Evolutionary conservation across 176 grass and related monocot species (phyloP).

Genomic region (Luzula sylvatica): DNA sequence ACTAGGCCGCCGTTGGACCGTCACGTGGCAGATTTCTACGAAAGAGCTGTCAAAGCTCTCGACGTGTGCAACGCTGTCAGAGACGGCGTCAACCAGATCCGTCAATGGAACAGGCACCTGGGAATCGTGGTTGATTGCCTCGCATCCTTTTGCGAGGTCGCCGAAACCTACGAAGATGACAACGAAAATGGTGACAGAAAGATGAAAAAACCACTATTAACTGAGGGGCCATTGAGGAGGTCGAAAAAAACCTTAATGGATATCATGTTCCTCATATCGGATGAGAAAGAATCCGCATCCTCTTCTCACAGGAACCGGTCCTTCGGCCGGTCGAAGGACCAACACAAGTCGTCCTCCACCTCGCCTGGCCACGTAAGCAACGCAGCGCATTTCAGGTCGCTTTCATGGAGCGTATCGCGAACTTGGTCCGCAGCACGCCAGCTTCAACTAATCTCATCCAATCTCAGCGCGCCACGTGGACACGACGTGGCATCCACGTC

Average conservation of each 20-base stretch:
- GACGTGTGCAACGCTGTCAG: constrained; percentile 89
- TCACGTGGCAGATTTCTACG: constrained; percentile 46
- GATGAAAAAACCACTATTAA: neutral
- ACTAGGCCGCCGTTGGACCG: constrained; percentile 26
- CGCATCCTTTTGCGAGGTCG: constrained; percentile 12
- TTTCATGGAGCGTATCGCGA: constrained; percentile 92
- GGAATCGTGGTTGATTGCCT: constrained; percentile 60
- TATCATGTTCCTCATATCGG: constrained; percentile 64
- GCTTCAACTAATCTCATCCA: constrained; percentile 62
- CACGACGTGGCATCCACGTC: constrained; percentile 36
- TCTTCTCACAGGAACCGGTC: constrained; percentile 90
- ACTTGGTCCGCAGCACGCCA: constrained; percentile 85
- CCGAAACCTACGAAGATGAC: neutral
- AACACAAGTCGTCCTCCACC: constrained; percentile 17
- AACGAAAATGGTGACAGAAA: no score
- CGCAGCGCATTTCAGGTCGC: constrained; percentile 72
- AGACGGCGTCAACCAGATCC: constrained; percentile 62
- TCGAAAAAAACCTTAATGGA: constrained; percentile 64
- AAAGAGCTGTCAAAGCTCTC: constrained; percentile 81
- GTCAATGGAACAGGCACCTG: constrained; percentile 65
- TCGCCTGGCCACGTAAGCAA: constrained; percentile 20
- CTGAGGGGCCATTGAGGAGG: constrained; percentile 66
- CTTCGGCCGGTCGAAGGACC: constrained; percentile 51
- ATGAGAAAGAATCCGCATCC: constrained; percentile 44
- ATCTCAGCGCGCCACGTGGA: constrained; percentile 45